Percentiles rank a stretch among this genome's conserved stretches.
Conservation (phyloP, 2,329 filamentous ascomycete genomes). For the Ceratocystis destructans region DNA sequence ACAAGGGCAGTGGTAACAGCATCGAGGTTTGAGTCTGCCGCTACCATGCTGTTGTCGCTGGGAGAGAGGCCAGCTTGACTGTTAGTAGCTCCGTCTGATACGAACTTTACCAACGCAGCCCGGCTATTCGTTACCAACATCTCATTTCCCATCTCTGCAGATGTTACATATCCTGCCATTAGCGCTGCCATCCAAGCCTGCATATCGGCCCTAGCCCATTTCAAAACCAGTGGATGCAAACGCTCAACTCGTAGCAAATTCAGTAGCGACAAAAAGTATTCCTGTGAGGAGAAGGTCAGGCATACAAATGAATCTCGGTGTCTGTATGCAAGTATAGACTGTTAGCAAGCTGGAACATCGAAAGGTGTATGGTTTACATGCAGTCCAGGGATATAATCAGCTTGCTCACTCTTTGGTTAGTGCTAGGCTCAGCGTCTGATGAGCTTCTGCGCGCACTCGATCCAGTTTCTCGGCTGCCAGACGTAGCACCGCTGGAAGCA, state of each 20-base stretch:
- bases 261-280: conserved; percentile 45
- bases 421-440: conserved; percentile 36
- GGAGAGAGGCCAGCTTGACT: not conserved
- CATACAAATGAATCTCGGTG: conserved; percentile 27
- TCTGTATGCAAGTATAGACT: conserved; percentile 24
- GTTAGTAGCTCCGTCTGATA: conserved; percentile 23
- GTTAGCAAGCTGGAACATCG: conserved; percentile 21
- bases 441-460: conserved; percentile 59
- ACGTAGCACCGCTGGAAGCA: conserved; percentile 44
- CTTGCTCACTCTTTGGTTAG: conserved; percentile 34
- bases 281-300: conserved; percentile 42
- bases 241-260: conserved; percentile 29
- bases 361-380: not conserved
- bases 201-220: conserved; percentile 26
- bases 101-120: conserved; percentile 46
- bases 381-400: not conserved
- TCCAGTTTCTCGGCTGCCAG: conserved; percentile 83
- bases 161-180: conserved; percentile 55
- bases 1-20: conserved; percentile 38
- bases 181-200: conserved; percentile 38
- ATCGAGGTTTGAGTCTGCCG: conserved; percentile 28
- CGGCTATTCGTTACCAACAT: conserved; percentile 57
- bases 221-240: conserved; percentile 29
- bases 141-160: conserved; percentile 66
- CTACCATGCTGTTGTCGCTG: not conserved